Evolutionary conservation across 148 eudicot genomes (phyloP), one percentile per base, ranked within the genome.

Genomic region (Suaeda aralocaspica): DNA sequence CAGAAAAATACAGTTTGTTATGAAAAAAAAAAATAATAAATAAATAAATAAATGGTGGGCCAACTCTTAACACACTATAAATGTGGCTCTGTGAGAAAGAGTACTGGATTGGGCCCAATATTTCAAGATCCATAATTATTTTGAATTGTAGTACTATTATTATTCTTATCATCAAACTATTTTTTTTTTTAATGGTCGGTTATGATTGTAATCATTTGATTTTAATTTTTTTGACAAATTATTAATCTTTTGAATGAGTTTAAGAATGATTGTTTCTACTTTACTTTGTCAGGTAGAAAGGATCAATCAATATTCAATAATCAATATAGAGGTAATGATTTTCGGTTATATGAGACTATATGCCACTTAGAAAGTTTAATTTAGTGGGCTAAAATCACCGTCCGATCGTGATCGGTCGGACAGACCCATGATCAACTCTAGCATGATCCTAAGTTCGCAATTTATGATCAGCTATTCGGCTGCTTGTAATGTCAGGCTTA

Each of bases 71-170:
- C 30, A 73, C 50, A 45, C 11, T 39, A 13, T 46, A 51, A 60
- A 63, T 21, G 55, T 48, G 72, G 77, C 52, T 66, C 49, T 24
- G 14, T 66, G 15, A 55, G 48, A 58, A 46, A 48, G 62, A 13
- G 73, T 39, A 60, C 55, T 74, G 73, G 68, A 28, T 62, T 68
- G 78, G 73, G 73, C 78, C 78, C 73, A 25, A 39, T 0, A 15
- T 21, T 33, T 50, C 16, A 59, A 59, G 46, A 58, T 30, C 15
- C 14, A 25, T 24, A 49, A 62, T 59, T 48, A 15, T 31, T 48
- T 46, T 58, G 36, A 26, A 12, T 73, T 29, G 14, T 73, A 16
- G 22, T 44, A 45, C 18, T 59, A 16, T 58, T 44, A 9, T 24
- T 72, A 33, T 62, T n/a, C 63, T 64, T 51, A 34, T 63, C 50